Base-by-base conservation (phyloP, 2,329 filamentous ascomycete genomes). In the Fusarium lateritium region DNA sequence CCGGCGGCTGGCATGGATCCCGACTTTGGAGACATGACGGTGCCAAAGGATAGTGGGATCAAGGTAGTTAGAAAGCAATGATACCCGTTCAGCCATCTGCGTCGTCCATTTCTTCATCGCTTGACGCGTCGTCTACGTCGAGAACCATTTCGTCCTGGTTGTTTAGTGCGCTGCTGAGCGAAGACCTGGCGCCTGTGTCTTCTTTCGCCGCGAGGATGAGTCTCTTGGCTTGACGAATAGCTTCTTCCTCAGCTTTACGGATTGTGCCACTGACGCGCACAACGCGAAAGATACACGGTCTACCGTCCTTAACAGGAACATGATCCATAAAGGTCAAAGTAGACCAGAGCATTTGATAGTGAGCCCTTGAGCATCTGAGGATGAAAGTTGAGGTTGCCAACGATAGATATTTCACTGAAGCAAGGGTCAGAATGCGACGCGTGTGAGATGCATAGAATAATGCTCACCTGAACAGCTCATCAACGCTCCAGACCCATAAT, bases 301-400 rank as follows among this genome's bases (percentile, higher is more conserved):
- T 83, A 24, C 88, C 87, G 75, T 83, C 85, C 60, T 81, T 85
- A 4, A 86, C 79, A 9, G 89, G 93, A 0, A 98, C 82, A 17
- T 81, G 85, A 22, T 90, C 90, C 83, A 96, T 91, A 72, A 94
- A 92, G 0, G 93, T 93, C 54, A 99, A 82, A 1, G 94, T 93
- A 0, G 94, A 91, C 96, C 96, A 99, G 6, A 97, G 90, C 66
- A 98, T 87, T 46, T 93, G 88, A 78, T 94, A 97, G 70, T 97
- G 91, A 17, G 90, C 89, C 59, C 96, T 90, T 5, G 93, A 89
- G 69, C 94, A 93, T 67, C 92, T 89, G 39, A 99, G 84, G 63
- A 99, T 99, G 56, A 95, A 94, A 2, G 95, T 99, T 7, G 93
- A 97, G 1, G 96, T 99, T n/a, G 94, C 92, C 5, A 90, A 85